Conservation (phyloP, 1,284 basidiomycete genomes). For the Puccinia horiana region DNA sequence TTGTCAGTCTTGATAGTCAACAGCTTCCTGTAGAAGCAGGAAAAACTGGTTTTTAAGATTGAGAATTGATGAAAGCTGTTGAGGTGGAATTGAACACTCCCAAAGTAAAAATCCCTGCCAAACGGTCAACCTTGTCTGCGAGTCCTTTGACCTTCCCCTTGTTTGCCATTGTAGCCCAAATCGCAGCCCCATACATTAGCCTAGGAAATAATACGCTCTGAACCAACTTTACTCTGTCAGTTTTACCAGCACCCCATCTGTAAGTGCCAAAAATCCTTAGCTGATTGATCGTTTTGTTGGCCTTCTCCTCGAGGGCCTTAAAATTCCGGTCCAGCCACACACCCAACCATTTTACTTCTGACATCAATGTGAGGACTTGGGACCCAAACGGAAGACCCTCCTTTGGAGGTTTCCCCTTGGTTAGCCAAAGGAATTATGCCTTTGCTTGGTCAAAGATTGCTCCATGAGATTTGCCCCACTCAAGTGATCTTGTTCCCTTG, state of each 20-base stretch:
- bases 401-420: background rate
- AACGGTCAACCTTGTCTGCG: background rate
- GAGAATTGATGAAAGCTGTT: background rate
- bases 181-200: background rate
- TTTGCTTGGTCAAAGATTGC: conserved; percentile 1
- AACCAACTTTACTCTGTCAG: background rate
- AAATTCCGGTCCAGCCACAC: background rate
- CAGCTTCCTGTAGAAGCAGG: background rate
- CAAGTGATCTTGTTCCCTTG: background rate
- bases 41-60: background rate
- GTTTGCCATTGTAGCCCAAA: background rate
- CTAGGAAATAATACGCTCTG: background rate
- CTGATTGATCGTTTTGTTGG: background rate
- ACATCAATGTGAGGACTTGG: background rate
- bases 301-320: background rate
- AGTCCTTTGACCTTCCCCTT: background rate
- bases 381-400: background rate
- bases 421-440: background rate
- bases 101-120: background rate
- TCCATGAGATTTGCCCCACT: background rate
- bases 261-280: background rate
- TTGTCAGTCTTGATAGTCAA: background rate
- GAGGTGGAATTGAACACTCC: background rate
- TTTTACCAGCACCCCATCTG: background rate
- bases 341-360: background rate